These are phyloP conservation scores for Beverwykella pulmonaria DNA, from an alignment of 495 filamentous ascomycete genomes.

Conservation along the genomic window DNA sequence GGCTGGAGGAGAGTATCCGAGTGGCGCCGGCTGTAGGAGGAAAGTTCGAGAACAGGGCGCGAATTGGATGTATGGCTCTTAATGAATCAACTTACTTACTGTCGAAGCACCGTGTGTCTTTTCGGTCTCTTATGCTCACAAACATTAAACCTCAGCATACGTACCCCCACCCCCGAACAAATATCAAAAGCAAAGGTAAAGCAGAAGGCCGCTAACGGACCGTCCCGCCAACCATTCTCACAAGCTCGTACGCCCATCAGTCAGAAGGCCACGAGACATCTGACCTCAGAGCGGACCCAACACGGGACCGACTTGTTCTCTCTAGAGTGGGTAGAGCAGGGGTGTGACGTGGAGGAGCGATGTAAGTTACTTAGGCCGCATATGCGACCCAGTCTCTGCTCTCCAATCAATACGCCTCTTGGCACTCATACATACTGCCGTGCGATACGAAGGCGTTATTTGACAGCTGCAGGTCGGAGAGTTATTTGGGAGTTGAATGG, in stretches of 20 bases:
- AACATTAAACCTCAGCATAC: not conserved
- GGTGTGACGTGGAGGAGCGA: constrained; percentile 27
- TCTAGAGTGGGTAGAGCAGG: constrained; percentile 8
- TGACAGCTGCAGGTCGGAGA: constrained; percentile 14
- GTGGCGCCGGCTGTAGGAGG: not conserved
- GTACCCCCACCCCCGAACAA: not conserved
- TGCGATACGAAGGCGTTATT: not conserved
- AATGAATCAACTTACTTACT: not conserved
- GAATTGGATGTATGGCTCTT: not conserved
- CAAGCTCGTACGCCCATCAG: not conserved
- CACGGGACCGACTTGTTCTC: constrained; percentile 19
- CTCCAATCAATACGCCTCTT: constrained; percentile 16
- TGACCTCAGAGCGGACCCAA: constrained; percentile 15
- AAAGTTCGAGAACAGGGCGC: not conserved
- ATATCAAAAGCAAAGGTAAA: not conserved
- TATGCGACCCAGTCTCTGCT: constrained; percentile 16
- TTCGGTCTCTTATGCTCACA: not conserved
- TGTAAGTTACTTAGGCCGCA: constrained; percentile 17
- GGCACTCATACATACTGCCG: not conserved
- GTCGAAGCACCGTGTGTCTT: not conserved
- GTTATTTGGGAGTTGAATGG: not conserved
- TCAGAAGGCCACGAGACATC: constrained; percentile 12
- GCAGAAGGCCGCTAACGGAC: constrained; percentile 18
- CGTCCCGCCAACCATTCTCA: constrained; percentile 17
- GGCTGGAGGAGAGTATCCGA: constrained; percentile 19